Conservation (phyloP, 805 yeast genomes). For the Brettanomyces sp. region DNA sequence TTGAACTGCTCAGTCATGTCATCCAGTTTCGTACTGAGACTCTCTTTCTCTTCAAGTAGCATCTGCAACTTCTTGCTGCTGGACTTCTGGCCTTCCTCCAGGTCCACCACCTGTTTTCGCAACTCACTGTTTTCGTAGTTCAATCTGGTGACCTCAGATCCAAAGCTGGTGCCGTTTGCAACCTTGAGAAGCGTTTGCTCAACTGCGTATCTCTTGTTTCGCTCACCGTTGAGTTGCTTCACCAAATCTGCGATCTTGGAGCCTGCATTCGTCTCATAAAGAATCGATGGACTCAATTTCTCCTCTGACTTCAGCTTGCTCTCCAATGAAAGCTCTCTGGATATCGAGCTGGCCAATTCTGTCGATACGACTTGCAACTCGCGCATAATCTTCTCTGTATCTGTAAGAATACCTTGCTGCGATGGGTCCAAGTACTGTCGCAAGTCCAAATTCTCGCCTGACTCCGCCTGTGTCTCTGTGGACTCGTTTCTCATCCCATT, state of each 20-base stretch:
- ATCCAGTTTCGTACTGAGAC: constrained; percentile 30
- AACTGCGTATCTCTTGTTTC: constrained; percentile 56
- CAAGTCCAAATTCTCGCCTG: constrained; percentile 3
- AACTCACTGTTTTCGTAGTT: constrained; percentile 48
- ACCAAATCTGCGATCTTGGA: constrained; percentile 42
- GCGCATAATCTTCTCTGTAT: constrained; percentile 47
- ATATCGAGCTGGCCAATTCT: constrained; percentile 65
- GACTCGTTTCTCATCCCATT: not conserved
- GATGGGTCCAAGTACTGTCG: constrained; percentile 36
- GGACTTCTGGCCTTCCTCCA: constrained; percentile 40
- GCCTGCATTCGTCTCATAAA: constrained; percentile 29
- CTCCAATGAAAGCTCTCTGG: constrained; percentile 58
- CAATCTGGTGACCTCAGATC: constrained; percentile 45
- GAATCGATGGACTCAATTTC: constrained; percentile 3
- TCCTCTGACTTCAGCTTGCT: constrained; percentile 22
- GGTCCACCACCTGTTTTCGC: constrained; percentile 29
- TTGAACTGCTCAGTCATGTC: constrained; percentile 31
- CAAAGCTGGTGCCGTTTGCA: constrained; percentile 31
- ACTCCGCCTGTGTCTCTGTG: not conserved
- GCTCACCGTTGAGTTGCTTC: constrained; percentile 51
- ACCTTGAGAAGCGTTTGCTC: constrained; percentile 55
- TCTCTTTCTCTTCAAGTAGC: constrained; percentile 26
- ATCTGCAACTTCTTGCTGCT: constrained; percentile 37
- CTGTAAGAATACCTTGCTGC: constrained; percentile 52
- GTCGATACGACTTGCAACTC: constrained; percentile 62